Percentiles rank a stretch among this genome's conserved stretches.
Conservation (phyloP, 257 asterid genomes). For the Nicotiana sylvestris region DNA sequence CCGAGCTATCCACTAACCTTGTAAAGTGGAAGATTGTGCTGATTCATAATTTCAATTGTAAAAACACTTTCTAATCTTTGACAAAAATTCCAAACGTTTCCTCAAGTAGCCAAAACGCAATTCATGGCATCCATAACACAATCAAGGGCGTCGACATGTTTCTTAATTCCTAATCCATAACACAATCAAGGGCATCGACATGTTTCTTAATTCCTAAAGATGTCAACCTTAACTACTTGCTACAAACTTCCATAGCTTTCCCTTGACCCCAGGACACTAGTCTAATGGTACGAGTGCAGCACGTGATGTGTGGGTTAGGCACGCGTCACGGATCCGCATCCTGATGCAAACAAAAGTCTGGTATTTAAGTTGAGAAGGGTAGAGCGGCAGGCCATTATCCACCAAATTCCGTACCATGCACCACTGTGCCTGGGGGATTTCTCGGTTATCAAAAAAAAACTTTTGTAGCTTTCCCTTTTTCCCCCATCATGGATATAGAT, state of each 20-base stretch:
- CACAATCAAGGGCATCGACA: neutral
- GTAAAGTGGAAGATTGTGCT: neutral
- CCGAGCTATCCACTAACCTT: neutral
- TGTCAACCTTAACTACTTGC: neutral
- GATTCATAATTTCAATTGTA: neutral
- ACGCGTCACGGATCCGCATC: too few species aligned
- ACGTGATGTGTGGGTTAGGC: too few species aligned
- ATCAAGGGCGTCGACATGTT: neutral
- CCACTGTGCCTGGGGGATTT: too few species aligned
- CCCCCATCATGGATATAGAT: neutral
- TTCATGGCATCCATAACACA: neutral
- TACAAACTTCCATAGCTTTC: neutral
- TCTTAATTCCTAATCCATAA: neutral
- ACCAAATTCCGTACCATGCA: too few species aligned
- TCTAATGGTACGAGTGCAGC: too few species aligned
- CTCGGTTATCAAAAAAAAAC: neutral
- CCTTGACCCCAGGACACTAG: neutral
- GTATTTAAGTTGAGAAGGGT: too few species aligned
- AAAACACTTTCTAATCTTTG: neutral
- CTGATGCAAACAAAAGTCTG: too few species aligned
- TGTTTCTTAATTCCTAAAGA: neutral
- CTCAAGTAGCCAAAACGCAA: neutral
- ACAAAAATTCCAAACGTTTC: neutral
- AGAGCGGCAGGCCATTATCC: too few species aligned
- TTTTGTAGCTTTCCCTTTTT: neutral